A percentile compares a stretch with the other conserved stretches of the same genome.
These are phyloP conservation scores for Cladosporium phlei DNA, from an alignment of 2,329 filamentous ascomycete species.

Conservation along the genomic window DNA sequence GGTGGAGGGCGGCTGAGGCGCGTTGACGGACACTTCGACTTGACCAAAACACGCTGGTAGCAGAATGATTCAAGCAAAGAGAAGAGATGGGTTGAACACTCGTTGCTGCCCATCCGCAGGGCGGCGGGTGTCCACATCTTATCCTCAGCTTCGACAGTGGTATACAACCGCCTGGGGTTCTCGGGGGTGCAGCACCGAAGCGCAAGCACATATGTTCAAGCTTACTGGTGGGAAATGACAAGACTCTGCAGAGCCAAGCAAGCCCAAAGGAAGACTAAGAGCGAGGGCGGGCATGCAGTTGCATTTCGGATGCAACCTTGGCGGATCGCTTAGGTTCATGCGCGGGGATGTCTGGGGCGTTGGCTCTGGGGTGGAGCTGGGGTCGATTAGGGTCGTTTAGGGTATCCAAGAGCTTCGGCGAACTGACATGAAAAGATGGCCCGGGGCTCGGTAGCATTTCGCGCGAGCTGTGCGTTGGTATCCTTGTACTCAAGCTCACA, in stretches of 20 bases:
- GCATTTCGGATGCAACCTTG: conserved; percentile 6
- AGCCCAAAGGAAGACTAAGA: conserved; percentile 12
- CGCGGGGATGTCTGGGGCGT: conserved; percentile 9
- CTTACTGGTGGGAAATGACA: conserved; percentile 6
- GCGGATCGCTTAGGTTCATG: background rate
- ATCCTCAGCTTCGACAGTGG: background rate
- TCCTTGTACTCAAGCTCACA: conserved; percentile 1
- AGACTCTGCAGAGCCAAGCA: conserved; percentile 11
- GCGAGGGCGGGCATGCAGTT: background rate
- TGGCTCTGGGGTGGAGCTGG: conserved; percentile 1
- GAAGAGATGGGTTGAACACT: background rate
- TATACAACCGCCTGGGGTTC: background rate
- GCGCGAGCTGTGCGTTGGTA: background rate
- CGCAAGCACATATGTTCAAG: background rate
- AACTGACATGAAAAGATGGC: background rate
- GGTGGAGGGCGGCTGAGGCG: background rate
- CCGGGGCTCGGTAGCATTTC: conserved; percentile 7
- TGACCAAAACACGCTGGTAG: background rate
- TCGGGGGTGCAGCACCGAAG: conserved; percentile 8
- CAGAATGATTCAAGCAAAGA: background rate
- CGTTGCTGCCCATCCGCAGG: too few relatives aligned
- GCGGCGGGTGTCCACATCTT: conserved; percentile 10
- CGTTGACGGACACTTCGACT: too few relatives aligned
- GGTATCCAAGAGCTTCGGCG: background rate
- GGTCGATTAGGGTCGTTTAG: background rate